phyloP scores from a whole-genome alignment of 2,329 filamentous ascomycete species.

The Ascochyta pisi region DNA sequence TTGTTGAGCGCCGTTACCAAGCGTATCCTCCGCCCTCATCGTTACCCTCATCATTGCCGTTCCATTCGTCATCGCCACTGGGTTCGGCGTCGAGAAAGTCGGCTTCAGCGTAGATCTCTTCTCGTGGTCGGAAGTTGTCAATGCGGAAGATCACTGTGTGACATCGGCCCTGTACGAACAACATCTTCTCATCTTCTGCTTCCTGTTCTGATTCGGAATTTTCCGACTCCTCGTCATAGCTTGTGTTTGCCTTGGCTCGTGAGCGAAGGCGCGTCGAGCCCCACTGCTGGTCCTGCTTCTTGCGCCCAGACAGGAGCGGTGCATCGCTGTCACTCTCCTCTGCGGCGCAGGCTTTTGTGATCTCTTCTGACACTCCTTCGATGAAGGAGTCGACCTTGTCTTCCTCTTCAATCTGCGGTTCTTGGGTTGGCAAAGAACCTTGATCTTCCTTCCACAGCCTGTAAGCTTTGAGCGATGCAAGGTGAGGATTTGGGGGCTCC shows the following conservation, averaged over 20 bases:
- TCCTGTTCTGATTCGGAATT: conserved; percentile 32
- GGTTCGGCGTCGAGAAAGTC: conserved; percentile 72
- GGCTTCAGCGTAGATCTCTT: conserved; percentile 71
- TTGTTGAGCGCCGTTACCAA: conserved; percentile 25
- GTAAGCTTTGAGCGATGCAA: conserved; percentile 54
- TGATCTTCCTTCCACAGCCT: conserved; percentile 47
- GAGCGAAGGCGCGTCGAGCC: conserved; percentile 39
- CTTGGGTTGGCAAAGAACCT: background rate
- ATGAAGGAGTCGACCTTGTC: conserved; percentile 38
- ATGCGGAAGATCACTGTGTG: conserved; percentile 73
- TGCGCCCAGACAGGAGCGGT: conserved; percentile 29
- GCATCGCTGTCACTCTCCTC: conserved; percentile 37
- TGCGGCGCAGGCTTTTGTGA: conserved; percentile 3
- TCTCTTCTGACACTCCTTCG: conserved; percentile 24
- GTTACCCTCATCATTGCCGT: conserved; percentile 61
- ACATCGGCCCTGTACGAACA: conserved; percentile 71
- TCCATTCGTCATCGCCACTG: conserved; percentile 65
- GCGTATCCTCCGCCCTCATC: conserved; percentile 47
- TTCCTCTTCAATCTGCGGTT: background rate
- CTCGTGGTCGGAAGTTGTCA: conserved; percentile 76
- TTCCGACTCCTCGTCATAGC: conserved; percentile 41
- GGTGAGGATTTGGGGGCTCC: conserved; percentile 52
- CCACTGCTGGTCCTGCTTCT: conserved; percentile 37
- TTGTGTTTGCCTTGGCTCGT: conserved; percentile 32
- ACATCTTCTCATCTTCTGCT: conserved; percentile 23